Base-by-base conservation (phyloP, 257 asterid genomes). In the Osmanthus fragrans region DNA sequence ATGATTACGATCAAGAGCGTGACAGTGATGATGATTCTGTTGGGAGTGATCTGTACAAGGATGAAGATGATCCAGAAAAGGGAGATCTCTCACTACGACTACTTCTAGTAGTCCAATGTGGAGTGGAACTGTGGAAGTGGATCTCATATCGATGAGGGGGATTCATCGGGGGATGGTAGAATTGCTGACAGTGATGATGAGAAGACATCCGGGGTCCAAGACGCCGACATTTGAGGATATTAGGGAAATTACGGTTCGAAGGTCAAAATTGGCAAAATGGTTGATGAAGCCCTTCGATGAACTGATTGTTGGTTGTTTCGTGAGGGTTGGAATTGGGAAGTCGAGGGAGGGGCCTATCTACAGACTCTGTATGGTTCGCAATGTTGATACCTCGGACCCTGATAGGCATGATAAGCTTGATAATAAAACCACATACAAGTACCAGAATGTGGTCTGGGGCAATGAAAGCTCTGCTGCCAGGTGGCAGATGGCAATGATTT, bases 261-360 rank as follows among this genome's bases (percentile, higher is more conserved):
- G 98, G 80, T 94, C 99, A 42, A 94, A 92, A 81, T 89, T 94
- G 33, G 89, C 94, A 12, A 94, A 92, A 82, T 94, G 98, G 99
- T 91, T 92, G 74, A 91, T 94, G 99, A 98, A 94, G 79, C 99
- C 99, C 83, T 94, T 94, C 79, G 98, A 94, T 79, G 98, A 94
- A 49, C 60, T 92, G 84, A 94, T 94, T 51, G 97, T 92, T 64
- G 99, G 99, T 60, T 92, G 99, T 81, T 94, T 94, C 32, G 99
- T 94, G 60, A 87, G 97, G 68, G 97, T 94, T 73, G 97, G 97
- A 71, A 91, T 94, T 83, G 98, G 98, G 77, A 91, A 86, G 84
- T 91, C 94, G 12, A 88, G 90, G 77, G 15, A 92, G n/a, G 97
- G 97, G 23, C 89, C 97, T n/a, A 89, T 94, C 58, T 94, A 94